Evolutionary conservation across 169 alveolate genomes (phyloP), one percentile per base, ranked within the genome.

Genomic region (Eimeria nieschulzi): DNA sequence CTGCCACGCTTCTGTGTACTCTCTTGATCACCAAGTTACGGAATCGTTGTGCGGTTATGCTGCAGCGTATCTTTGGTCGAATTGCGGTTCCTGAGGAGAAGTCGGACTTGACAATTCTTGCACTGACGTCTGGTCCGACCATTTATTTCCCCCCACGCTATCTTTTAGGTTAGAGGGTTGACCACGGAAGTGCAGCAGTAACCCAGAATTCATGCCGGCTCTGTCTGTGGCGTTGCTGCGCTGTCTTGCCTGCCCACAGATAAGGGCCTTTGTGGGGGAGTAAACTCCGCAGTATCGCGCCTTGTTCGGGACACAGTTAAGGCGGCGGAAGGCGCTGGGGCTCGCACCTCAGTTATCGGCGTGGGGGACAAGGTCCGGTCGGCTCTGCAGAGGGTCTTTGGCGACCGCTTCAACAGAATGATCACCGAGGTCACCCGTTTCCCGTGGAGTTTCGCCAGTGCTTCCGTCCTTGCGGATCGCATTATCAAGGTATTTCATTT

Each of bases 211-310:
- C 46, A 33, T 33, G 46, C 46, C 46, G 6, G 46, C 46, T 33
- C 46, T 33, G 46, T 33, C 46, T 33, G 46, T 33, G 0, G 46
- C 46, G 25, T 25, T 21, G 39, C n/a, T 25, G 23, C 7, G 46
- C 86, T 23, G 39, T 23, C 26, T 17, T 17, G 79, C 2, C 51
- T 59, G 56, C 87, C 21, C 91, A 12, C 95, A 95, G 97, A 96
- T 78, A 96, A 96, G 95, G 98, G 98, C 51, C 93, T 96, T 39
- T 96, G 98, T 87, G 98, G 98, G 23, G 97, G 97, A 46, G 96
- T 96, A 56, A 96, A 96, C 93, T 92, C 96, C 54, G 95, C 97
- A 39, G 95, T 95, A 10, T 92, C 96, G 53, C 91, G 93, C 85
- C 92, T 84, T 55, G 92, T 94, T 46, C 91, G 95, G 33, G 66